These are phyloP conservation scores for Rosa lucieae DNA, from an alignment of 306 rosid species.

Conservation along the genomic window DNA sequence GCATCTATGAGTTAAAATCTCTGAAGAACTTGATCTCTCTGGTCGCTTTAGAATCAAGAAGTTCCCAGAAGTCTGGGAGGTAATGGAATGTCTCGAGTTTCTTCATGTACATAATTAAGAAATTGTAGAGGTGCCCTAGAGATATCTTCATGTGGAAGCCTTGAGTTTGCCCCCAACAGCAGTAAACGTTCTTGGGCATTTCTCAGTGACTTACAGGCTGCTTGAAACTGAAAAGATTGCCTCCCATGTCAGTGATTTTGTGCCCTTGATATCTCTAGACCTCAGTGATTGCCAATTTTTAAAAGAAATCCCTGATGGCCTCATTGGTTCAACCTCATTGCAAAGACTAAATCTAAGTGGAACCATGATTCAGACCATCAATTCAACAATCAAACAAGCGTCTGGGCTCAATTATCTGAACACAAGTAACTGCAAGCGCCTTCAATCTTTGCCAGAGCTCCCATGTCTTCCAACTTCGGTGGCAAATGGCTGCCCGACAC, in stretches of 20 bases:
- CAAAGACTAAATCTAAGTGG: no score
- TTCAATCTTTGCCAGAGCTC: neutral
- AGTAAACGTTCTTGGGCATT: neutral
- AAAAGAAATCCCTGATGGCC: neutral
- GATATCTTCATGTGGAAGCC: neutral
- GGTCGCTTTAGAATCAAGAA: no score
- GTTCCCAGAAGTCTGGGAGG: no score
- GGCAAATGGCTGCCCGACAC: neutral
- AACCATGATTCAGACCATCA: slow-evolving; percentile 10
- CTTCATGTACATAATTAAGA: no score
- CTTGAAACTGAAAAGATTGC: neutral
- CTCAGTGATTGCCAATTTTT: neutral
- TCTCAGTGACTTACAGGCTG: no score
- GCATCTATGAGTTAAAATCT: neutral
- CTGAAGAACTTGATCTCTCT: neutral
- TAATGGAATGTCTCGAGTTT: no score
- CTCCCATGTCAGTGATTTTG: neutral
- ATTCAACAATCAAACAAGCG: slow-evolving; percentile 8
- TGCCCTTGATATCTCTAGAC: no score
- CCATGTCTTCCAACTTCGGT: neutral
- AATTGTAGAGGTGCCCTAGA: neutral
- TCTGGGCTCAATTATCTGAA: neutral
- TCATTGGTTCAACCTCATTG: neutral
- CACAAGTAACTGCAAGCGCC: neutral
- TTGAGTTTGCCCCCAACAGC: neutral